A percentile compares a stretch with the other conserved stretches of the same genome.
Evolutionary conservation across 2,329 filamentous ascomycete species (phyloP).

Genomic region (Verticillium tricorpus): DNA sequence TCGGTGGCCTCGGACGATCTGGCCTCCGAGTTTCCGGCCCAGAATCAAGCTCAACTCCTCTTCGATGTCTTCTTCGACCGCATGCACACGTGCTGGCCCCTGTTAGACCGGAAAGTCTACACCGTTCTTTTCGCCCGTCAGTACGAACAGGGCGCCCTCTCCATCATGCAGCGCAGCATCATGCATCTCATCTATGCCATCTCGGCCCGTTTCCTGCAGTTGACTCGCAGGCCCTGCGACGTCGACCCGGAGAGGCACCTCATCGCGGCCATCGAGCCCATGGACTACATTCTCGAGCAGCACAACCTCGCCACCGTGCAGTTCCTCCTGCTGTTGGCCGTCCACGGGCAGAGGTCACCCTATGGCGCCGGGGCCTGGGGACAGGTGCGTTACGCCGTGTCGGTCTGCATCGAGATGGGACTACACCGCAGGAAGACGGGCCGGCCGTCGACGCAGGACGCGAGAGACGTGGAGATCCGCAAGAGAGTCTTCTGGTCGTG

Average conservation of each 20-base stretch:
- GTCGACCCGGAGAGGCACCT: conserved; percentile 23
- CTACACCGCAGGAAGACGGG: conserved; percentile 18
- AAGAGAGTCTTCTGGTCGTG: conserved; percentile 27
- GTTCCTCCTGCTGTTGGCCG: conserved; percentile 24
- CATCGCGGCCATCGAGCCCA: conserved; percentile 21
- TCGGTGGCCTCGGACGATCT: conserved; percentile 8
- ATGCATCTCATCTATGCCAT: conserved; percentile 21
- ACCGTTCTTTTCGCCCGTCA: conserved; percentile 14
- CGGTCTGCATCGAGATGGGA: conserved; percentile 25
- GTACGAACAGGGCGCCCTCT: conserved; percentile 12
- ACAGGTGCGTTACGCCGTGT: conserved; percentile 24
- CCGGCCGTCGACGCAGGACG: background rate
- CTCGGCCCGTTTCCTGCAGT: conserved; percentile 18
- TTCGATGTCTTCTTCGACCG: conserved; percentile 21
- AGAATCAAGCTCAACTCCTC: conserved; percentile 12
- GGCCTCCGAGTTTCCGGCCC: conserved; percentile 12
- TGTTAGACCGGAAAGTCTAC: conserved; percentile 18
- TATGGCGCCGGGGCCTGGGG: conserved; percentile 29
- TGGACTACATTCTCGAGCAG: conserved; percentile 26
- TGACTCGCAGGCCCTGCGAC: conserved; percentile 17
- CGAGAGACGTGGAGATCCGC: conserved; percentile 19
- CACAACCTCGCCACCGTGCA: conserved; percentile 26
- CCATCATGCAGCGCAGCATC: conserved; percentile 18
- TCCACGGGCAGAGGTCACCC: conserved; percentile 27
- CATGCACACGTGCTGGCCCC: conserved; percentile 20